Evolutionary conservation across 2,329 filamentous ascomycete genomes (phyloP).

Genomic region (Alternaria gaisen): DNA sequence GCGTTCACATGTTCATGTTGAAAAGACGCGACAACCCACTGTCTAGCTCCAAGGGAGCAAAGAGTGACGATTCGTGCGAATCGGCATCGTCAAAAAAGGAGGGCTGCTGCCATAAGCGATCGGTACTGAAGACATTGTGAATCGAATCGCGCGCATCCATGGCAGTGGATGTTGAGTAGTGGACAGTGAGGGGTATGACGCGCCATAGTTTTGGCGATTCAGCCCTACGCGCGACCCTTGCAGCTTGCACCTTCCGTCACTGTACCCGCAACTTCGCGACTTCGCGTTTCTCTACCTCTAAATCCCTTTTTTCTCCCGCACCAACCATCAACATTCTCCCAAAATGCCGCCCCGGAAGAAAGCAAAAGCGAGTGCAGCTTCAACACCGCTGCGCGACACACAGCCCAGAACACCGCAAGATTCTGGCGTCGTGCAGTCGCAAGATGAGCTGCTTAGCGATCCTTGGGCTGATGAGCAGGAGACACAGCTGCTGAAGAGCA

Average conservation of each 20-base stretch:
- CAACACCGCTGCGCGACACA: conserved; percentile 60
- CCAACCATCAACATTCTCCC: not conserved
- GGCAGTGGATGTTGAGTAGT: conserved; percentile 10
- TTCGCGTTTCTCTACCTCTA: not conserved
- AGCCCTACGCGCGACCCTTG: conserved; percentile 39
- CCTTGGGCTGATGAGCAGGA: conserved; percentile 97
- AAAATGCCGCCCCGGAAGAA: conserved; percentile 77
- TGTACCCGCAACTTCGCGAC: conserved; percentile 20
- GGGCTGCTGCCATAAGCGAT: conserved; percentile 67
- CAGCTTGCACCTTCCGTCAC: conserved; percentile 19
- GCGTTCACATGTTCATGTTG: conserved; percentile 19
- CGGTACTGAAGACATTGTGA: conserved; percentile 69
- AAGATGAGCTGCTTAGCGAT: conserved; percentile 70
- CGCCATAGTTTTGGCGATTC: conserved; percentile 34
- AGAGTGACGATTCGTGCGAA: conserved; percentile 40
- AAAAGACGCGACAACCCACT: conserved; percentile 44
- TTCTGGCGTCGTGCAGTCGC: conserved; percentile 55
- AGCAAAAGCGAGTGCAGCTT: conserved; percentile 64
- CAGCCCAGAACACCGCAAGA: conserved; percentile 54
- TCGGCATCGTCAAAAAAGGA: conserved; percentile 51
- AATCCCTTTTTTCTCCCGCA: not conserved
- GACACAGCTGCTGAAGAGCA: conserved; percentile 88
- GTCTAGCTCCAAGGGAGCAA: conserved; percentile 47
- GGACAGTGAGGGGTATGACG: conserved; percentile 41
- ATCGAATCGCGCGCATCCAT: conserved; percentile 53